Evolutionary conservation across 2,329 filamentous ascomycete species (phyloP).

Genomic region (Beauveria caledonica): DNA sequence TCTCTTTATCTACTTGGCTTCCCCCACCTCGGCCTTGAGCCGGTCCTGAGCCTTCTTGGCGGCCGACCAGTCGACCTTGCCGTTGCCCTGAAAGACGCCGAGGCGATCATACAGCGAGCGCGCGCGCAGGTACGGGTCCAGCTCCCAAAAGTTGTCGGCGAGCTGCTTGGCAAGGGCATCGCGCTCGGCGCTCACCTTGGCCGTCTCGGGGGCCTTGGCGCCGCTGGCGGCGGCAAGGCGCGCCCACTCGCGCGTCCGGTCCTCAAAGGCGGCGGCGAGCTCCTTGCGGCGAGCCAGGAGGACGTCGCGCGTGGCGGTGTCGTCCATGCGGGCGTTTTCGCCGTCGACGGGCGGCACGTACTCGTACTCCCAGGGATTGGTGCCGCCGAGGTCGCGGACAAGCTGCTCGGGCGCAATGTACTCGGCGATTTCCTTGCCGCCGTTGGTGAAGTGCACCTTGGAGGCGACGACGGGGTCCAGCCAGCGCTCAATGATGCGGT

Average conservation of each 20-base stretch:
- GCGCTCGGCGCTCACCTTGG: constrained; percentile 44
- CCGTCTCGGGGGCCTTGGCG: constrained; percentile 33
- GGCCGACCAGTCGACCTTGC: constrained; percentile 55
- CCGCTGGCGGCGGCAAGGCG: constrained; percentile 25
- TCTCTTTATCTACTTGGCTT: background rate
- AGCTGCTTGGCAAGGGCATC: constrained; percentile 51
- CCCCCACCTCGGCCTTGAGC: constrained; percentile 2
- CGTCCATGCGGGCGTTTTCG: constrained; percentile 65
- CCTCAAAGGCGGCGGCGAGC: constrained; percentile 62
- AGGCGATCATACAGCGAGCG: constrained; percentile 70
- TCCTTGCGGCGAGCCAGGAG: constrained; percentile 52
- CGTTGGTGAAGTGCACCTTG: constrained; percentile 86
- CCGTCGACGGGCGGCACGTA: constrained; percentile 64
- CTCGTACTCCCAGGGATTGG: constrained; percentile 70
- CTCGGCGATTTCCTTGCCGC: constrained; percentile 60
- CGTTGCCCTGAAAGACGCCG: constrained; percentile 57
- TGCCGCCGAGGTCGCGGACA: constrained; percentile 68
- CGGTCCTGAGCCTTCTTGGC: constrained; percentile 25
- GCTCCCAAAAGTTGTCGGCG: constrained; percentile 67
- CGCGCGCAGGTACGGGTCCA: constrained; percentile 76
- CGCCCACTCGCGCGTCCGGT: constrained; percentile 66
- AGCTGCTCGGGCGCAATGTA: constrained; percentile 63
- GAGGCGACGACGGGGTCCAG: constrained; percentile 82
- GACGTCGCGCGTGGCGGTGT: constrained; percentile 48
- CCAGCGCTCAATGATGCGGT: constrained; percentile 85